phyloP scores from a whole-genome alignment of 805 yeast genomes.

The Saccharomycopsis fodiens region DNA sequence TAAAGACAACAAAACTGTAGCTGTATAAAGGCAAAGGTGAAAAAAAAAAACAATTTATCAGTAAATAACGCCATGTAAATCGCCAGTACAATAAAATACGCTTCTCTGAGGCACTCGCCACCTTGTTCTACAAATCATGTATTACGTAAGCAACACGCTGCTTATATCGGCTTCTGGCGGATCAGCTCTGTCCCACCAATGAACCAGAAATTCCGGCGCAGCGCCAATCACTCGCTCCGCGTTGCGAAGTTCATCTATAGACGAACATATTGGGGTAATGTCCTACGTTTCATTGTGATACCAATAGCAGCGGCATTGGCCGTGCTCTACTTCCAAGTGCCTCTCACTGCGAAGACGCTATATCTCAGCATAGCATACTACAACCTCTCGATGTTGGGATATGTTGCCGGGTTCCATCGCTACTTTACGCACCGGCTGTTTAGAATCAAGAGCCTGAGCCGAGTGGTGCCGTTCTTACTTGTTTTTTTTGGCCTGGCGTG shows the following conservation, averaged over 20 bases:
- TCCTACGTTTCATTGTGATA: conserved; percentile 10
- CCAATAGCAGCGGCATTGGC: background rate
- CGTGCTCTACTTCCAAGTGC: conserved; percentile 25
- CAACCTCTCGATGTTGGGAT: conserved; percentile 54
- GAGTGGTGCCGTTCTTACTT: conserved; percentile 40
- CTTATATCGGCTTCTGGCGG: too few relatives aligned
- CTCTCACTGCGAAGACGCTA: conserved; percentile 44
- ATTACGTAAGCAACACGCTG: too few relatives aligned
- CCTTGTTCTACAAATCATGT: too few relatives aligned
- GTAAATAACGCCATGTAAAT: too few relatives aligned
- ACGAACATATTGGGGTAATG: conserved; percentile 11
- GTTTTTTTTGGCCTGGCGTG: conserved; percentile 51
- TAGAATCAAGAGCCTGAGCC: conserved; percentile 37
- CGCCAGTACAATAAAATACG: too few relatives aligned
- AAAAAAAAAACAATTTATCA: too few relatives aligned
- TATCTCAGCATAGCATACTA: conserved; percentile 49
- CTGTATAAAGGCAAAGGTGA: too few relatives aligned
- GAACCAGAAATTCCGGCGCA: conserved; percentile 5
- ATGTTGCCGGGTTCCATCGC: conserved; percentile 81
- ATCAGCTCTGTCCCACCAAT: too few relatives aligned
- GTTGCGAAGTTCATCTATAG: conserved; percentile 2
- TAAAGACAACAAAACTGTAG: too few relatives aligned
- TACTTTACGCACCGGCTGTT: conserved; percentile 61
- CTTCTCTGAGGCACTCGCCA: too few relatives aligned
- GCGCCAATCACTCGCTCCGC: conserved; percentile 10